Evolutionary conservation across 148 eudicot species (phyloP), one percentile per base, ranked within the genome.

Genomic region (Vaccinium macrocarpon): DNA sequence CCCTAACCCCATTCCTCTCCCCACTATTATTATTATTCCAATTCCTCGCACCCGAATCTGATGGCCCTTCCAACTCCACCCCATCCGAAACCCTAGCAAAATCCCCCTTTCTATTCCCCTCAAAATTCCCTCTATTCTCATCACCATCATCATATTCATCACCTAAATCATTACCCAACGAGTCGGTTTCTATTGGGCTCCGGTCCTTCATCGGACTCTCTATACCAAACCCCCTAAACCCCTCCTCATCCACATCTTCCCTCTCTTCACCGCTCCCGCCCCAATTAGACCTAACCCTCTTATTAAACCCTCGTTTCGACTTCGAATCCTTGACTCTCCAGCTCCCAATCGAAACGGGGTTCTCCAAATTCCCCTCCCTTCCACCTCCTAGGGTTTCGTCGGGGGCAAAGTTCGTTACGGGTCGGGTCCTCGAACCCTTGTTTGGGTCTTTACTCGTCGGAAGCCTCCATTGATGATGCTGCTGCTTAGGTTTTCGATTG

Each of bases 1-100:
- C 89, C 88, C 87, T 90, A 48, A 93, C 92, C 49, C 92, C 93
- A 80, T 91, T 87, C 64, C 89, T 75, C 25, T 89, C 88, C 74
- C 42, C 73, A 27, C 73, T 49, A 73, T 52, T 21, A 8, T 84
- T 81, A 13, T 84, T 81, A 13, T 85, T 83, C 88, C 88, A 79
- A 80, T 87, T 81, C 42, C 74, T 79, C 6, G 62, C 72, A 2
- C 82, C 86, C 2, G 82, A 84, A 77, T 88, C 91, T 6, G 84
- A 87, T 0, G 85, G 88, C 14, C 82, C 91, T 50, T 89, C 91
- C 52, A 87, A 78, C 27, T 89, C 90, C 81, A 80, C 87, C 84
- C 84, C 85, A 61, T 85, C 85, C 64, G 84, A 86, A 88, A 87
- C 88, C 76, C 87, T 61, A 84, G 81, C 87, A 70, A 85, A 76